Evolutionary conservation across 768 basidiomycete genomes (phyloP).

Genomic region (Pleurotus djamor): DNA sequence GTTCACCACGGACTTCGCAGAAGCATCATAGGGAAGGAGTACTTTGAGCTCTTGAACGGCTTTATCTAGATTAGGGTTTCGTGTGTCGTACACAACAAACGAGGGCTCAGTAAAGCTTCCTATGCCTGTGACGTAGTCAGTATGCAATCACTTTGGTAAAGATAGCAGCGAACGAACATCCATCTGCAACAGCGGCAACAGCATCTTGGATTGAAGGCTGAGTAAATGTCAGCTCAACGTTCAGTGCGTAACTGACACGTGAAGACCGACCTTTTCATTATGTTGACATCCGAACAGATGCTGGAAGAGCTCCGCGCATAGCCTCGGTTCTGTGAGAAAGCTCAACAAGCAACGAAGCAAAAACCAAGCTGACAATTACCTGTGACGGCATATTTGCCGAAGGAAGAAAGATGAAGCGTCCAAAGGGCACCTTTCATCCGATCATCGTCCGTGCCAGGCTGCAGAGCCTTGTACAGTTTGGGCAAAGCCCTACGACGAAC

Average conservation of each 20-base stretch:
- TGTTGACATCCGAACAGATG: constrained; percentile 72
- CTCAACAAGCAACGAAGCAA: background rate
- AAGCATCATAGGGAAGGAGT: constrained; percentile 24
- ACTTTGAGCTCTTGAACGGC: constrained; percentile 35
- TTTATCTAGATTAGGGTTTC: constrained; percentile 37
- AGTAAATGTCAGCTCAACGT: background rate
- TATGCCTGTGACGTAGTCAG: constrained; percentile 42
- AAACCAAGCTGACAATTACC: constrained; percentile 27
- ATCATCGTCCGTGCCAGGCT: constrained; percentile 77
- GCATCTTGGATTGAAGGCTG: constrained; percentile 78
- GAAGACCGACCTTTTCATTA: constrained; percentile 68
- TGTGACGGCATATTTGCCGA: constrained; percentile 51
- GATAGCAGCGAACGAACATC: constrained; percentile 34
- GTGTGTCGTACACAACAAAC: constrained; percentile 50
- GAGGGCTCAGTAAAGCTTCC: constrained; percentile 62
- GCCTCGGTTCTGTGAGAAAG: constrained; percentile 52
- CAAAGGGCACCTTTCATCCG: constrained; percentile 92
- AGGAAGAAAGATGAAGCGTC: constrained; percentile 63
- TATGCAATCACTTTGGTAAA: background rate
- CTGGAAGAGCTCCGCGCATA: constrained; percentile 56
- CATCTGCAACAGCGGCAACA: constrained; percentile 62
- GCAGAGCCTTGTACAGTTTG: constrained; percentile 50
- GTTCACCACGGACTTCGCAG: constrained; percentile 35
- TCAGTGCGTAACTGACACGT: background rate
- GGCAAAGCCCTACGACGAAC: constrained; percentile 64